Conservation (phyloP, 1,139 yeast genomes). For the Hansenula anomala region DNA sequence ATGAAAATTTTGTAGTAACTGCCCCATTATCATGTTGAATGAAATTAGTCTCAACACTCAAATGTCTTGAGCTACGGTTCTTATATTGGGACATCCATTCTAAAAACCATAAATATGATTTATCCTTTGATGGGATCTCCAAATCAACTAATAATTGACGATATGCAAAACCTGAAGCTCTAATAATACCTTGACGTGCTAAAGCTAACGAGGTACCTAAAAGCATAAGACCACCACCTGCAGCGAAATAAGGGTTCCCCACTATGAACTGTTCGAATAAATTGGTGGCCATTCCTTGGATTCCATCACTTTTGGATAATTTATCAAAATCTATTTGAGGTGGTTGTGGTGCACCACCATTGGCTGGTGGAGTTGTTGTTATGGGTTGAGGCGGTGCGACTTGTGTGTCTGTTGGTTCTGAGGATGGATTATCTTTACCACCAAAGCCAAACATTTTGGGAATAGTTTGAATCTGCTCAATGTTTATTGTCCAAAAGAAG, state of each 20-base stretch:
- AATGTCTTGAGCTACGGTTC: constrained; percentile 70
- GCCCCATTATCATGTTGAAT: constrained; percentile 93
- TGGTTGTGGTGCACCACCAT: constrained; percentile 1
- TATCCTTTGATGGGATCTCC: constrained; percentile 91
- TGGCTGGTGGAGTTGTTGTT: constrained; percentile 2
- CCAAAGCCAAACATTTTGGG: not conserved
- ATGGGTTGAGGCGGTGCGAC: not conserved
- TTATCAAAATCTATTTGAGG: constrained; percentile 17
- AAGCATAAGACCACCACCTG: constrained; percentile 95
- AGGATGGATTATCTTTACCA: not conserved
- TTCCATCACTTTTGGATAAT: constrained; percentile 15
- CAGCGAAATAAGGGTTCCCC: constrained; percentile 90
- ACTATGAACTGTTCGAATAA: constrained; percentile 46
- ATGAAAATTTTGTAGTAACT: constrained; percentile 77
- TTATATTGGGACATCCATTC: constrained; percentile 94
- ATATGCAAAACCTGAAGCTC: constrained; percentile 64
- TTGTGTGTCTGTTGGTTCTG: not conserved
- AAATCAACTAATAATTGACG: constrained; percentile 85
- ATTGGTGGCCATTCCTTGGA: constrained; percentile 17
- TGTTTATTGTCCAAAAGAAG: no score
- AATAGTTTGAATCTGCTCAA: not conserved
- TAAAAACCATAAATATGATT: constrained; percentile 89
- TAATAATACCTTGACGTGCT: constrained; percentile 63
- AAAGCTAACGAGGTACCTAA: constrained; percentile 84
- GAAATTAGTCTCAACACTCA: constrained; percentile 85